A percentile compares a stretch with the other conserved stretches of the same genome.
These are phyloP conservation scores for Pichia manshurica DNA, from an alignment of 805 yeast genomes.

Conservation along the genomic window DNA sequence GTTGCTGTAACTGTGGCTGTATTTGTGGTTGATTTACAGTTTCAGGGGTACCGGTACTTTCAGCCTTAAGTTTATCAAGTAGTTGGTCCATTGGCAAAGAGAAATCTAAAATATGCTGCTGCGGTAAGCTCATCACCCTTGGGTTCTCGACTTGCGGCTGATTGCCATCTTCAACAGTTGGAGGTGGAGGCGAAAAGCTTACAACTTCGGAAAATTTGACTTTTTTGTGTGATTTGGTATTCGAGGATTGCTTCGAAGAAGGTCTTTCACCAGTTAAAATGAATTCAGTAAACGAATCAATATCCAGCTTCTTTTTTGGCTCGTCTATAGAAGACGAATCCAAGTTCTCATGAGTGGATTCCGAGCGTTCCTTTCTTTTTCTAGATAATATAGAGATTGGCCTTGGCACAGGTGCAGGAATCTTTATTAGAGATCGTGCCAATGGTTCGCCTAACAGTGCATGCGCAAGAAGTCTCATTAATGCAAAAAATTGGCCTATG, in stretches of 20 bases:
- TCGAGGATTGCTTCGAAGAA: conserved; percentile 25
- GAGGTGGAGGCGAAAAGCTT: conserved; percentile 30
- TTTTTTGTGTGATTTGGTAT: conserved; percentile 42
- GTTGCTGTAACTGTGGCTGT: conserved; percentile 11
- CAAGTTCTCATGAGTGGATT: conserved; percentile 5
- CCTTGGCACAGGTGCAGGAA: conserved; percentile 62
- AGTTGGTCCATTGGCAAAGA: conserved; percentile 76
- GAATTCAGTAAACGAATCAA: conserved; percentile 81
- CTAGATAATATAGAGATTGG: conserved; percentile 74
- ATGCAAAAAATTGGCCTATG: conserved; percentile 87
- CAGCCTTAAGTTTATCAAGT: conserved; percentile 38
- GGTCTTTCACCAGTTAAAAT: conserved; percentile 78
- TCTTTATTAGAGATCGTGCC: conserved; percentile 44
- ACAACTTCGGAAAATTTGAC: conserved; percentile 72
- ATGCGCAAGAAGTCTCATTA: conserved; percentile 74
- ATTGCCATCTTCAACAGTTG: conserved; percentile 5
- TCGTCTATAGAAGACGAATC: background rate
- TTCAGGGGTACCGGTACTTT: conserved; percentile 7
- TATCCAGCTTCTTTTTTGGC: conserved; percentile 47
- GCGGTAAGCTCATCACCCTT: conserved; percentile 14
- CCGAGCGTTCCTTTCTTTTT: conserved; percentile 36
- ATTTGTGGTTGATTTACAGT: background rate
- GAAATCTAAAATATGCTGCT: conserved; percentile 39
- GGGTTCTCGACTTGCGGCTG: conserved; percentile 4
- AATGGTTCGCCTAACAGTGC: conserved; percentile 47